Evolutionary conservation across 83 land plant species (phyloP).

Genomic region (Isoetes engelmannii): DNA sequence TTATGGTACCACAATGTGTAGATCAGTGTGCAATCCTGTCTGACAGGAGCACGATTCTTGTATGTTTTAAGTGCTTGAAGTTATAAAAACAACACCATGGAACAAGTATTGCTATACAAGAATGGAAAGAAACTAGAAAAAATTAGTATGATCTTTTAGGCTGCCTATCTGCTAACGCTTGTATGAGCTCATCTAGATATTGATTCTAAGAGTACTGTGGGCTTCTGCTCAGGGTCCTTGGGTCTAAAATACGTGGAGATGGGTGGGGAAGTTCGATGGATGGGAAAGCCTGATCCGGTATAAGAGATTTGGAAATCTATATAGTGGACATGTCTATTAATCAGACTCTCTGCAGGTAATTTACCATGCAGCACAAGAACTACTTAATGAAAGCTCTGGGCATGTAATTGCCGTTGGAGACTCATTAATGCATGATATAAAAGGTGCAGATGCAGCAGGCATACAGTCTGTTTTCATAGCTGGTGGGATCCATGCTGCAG

Average conservation of each 20-base stretch:
- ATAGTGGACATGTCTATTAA: no score
- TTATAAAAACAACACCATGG: no score
- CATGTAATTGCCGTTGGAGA: constrained; percentile 78
- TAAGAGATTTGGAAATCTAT: not conserved
- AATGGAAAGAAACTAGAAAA: no score
- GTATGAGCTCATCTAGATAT: no score
- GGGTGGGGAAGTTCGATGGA: constrained; percentile 85
- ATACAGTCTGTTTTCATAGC: constrained; percentile 63
- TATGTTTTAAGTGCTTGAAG: no score
- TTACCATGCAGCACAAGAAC: constrained; percentile 48
- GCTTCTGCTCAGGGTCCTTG: constrained; percentile 56
- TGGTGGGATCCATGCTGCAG: constrained; percentile 71
- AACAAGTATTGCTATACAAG: no score
- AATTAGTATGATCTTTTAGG: no score
- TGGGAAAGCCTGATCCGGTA: constrained; percentile 87
- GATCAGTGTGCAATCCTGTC: not conserved
- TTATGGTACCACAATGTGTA: not conserved
- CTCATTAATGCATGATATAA: constrained; percentile 73
- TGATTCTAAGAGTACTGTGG: no score
- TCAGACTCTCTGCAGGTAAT: constrained; percentile 47
- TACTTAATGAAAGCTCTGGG: constrained; percentile 46
- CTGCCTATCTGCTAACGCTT: no score
- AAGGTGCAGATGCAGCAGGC: constrained; percentile 58
- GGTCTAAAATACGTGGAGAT: constrained; percentile 68
- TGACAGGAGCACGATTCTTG: no score